These are phyloP conservation scores for Ananas comosus DNA, from an alignment of 176 grass and related monocot genomes.

Conservation along the genomic window DNA sequence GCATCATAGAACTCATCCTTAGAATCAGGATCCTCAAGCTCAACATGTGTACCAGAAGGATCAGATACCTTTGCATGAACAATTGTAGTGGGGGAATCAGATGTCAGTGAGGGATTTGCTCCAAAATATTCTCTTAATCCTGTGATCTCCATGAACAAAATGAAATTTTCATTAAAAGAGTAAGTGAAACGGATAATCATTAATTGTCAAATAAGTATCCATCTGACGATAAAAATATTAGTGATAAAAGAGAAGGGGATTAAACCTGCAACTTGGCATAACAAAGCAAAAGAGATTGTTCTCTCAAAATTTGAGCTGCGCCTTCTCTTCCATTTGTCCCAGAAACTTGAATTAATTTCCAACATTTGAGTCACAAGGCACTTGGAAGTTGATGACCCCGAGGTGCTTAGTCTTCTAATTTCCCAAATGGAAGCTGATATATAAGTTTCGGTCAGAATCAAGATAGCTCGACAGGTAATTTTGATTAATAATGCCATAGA, in stretches of 20 bases:
- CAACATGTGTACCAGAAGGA: constrained; percentile 38
- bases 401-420: constrained; percentile 52
- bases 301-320: constrained; percentile 56
- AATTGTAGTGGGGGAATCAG: constrained; percentile 47
- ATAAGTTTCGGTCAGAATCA: constrained; percentile 15
- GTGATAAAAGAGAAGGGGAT: neutral
- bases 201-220: neutral
- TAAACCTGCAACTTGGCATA: constrained; percentile 91
- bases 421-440: constrained; percentile 88
- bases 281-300: constrained; percentile 75
- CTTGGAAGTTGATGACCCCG: constrained; percentile 36
- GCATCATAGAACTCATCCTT: constrained; percentile 96
- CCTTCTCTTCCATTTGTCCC: constrained; percentile 72
- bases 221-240: neutral
- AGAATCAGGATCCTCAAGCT: constrained; percentile 54
- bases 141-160: constrained; percentile 27
- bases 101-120: constrained; percentile 61
- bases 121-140: constrained; percentile 89
- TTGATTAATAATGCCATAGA: no score
- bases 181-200: neutral
- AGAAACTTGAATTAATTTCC: constrained; percentile 52
- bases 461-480: neutral
- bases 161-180: neutral
- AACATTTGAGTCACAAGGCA: constrained; percentile 79
- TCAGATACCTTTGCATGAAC: constrained; percentile 41